Percentiles rank a stretch among this genome's conserved stretches.
These are phyloP conservation scores for Eucalyptus pauciflora DNA, from an alignment of 345 rosid genomes.

Conservation along the genomic window DNA sequence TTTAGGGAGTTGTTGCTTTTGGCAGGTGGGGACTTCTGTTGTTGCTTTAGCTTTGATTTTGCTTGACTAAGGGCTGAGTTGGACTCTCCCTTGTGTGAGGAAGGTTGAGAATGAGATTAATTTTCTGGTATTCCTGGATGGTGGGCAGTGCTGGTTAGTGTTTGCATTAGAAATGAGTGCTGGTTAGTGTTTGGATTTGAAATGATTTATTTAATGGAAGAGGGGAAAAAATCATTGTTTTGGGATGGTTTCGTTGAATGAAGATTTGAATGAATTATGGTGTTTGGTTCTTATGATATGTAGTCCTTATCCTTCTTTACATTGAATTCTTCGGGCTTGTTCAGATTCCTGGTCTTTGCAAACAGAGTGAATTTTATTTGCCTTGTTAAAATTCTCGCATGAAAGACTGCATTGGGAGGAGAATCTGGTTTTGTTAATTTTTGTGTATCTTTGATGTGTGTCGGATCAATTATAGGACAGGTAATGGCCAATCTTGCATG, in stretches of 20 bases:
- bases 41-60: background rate
- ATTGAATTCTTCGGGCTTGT: background rate
- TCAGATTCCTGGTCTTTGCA: background rate
- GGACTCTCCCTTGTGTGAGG: background rate
- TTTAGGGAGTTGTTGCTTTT: background rate
- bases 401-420: background rate
- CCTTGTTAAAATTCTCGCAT: background rate
- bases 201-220: background rate
- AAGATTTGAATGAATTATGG: background rate
- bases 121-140: background rate
- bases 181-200: background rate
- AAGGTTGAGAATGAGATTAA: background rate
- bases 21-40: background rate
- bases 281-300: background rate
- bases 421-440: background rate
- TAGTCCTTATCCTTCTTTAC: background rate
- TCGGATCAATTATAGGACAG: background rate
- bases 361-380: background rate
- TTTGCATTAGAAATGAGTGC: background rate
- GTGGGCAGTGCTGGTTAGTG: background rate
- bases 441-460: background rate
- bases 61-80: background rate
- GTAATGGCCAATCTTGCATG: background rate
- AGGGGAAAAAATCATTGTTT: background rate
- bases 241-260: background rate